Base-by-base conservation (phyloP, 768 basidiomycete genomes). In the Panus rudis region DNA sequence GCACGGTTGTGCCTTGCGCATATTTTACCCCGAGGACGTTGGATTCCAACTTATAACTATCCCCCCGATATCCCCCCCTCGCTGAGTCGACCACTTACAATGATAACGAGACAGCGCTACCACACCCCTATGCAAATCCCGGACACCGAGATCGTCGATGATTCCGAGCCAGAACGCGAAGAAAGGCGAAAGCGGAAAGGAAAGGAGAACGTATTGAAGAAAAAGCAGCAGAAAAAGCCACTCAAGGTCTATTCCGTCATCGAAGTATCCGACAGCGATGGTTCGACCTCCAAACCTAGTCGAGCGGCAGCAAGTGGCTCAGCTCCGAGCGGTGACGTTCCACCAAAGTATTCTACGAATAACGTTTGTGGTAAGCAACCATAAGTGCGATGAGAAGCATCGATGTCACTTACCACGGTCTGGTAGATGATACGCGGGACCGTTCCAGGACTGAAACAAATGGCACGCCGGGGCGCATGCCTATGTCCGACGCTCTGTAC, bases 141-240 rank as follows among this genome's bases (percentile, higher is more conserved):
- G 21, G 21, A 35, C 6, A 7, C 33, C n/a, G 76, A 78, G 44
- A 50, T 75, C 24, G 71, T 84, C 4, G 78, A 75, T 22, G 84
- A 87, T 60, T 85, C 83, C 0, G 84, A 85, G 58, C 82, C 81
- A 16, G 84, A 86, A 57, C 67, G 81, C 44, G 72, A 76, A 51
- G 63, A 65, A 58, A 51, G 54, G 38, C 60, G 59, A 26, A 42
- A 45, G 27, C 37, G 43, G 50, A 20, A 60, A 51, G 51, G 50
- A 37, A 47, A 39, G 39, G 52, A 53, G 51, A 61, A 53, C 42
- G 47, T 43, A 25, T 47, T 54, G 39, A 57, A 58, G 41, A 46
- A 32, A 31, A 32, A 20, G 28, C 28, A 46, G 30, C 38, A 31
- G 22, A 37, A 34, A 22, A 27, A 39, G 32, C 30, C 25, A 14